Evolutionary conservation across 306 rosid species (phyloP).

Genomic region (Ochetophila trinervis): DNA sequence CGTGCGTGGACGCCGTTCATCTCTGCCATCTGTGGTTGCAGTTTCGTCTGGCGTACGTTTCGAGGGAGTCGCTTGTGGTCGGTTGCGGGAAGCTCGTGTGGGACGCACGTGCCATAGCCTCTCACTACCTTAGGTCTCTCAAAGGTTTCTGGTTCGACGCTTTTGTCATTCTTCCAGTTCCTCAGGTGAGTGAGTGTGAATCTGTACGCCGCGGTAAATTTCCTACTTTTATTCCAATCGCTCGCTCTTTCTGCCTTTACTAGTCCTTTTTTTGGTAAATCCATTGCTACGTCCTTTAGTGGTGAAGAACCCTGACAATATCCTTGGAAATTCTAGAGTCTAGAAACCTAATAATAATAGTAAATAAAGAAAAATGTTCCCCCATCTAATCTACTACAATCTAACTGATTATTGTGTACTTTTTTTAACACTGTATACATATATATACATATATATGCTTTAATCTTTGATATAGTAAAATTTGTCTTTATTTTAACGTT

Average conservation of each 20-base stretch:
- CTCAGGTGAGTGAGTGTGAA: conserved; percentile 52
- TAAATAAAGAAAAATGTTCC: too few relatives aligned
- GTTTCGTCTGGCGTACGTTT: conserved; percentile 80
- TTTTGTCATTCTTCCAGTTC: conserved; percentile 83
- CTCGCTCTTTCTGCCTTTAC: neutral
- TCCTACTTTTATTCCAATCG: neutral
- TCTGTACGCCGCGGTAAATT: neutral
- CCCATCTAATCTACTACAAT: too few relatives aligned
- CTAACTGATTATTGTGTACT: too few relatives aligned
- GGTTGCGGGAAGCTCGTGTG: conserved; percentile 99
- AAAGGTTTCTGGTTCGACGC: conserved; percentile 95
- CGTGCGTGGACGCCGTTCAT: conserved; percentile 72
- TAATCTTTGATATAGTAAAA: too few relatives aligned
- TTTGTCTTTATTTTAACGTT: too few relatives aligned
- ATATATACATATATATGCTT: neutral
- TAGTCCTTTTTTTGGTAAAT: too few relatives aligned
- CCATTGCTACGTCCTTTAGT: too few relatives aligned
- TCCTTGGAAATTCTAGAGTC: too few relatives aligned
- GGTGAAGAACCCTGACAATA: too few relatives aligned
- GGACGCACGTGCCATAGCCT: conserved; percentile 81
- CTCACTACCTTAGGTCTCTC: conserved; percentile 61
- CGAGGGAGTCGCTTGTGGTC: conserved; percentile 78
- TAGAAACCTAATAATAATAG: too few relatives aligned
- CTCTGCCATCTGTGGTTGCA: conserved; percentile 81
- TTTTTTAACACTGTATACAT: neutral